These are phyloP conservation scores for Zymoseptoria passerinii DNA, from an alignment of 2,329 filamentous ascomycete genomes.

Conservation along the genomic window DNA sequence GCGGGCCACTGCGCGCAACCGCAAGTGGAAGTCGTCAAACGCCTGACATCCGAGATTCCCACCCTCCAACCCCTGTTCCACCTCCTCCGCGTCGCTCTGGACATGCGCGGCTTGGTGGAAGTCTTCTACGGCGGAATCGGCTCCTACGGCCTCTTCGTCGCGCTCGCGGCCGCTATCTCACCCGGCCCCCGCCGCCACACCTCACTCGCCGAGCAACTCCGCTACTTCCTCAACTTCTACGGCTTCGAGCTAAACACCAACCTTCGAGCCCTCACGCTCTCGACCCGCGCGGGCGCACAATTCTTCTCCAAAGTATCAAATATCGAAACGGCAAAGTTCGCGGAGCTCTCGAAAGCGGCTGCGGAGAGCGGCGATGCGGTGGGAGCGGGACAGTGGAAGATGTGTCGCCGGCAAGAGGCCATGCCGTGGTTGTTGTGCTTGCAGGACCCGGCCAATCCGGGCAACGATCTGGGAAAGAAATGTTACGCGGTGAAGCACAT, in stretches of 20 bases:
- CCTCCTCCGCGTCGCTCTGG: constrained; percentile 43
- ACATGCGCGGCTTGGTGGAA: constrained; percentile 43
- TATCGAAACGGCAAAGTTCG: too few species aligned
- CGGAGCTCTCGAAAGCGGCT: too few species aligned
- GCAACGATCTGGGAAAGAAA: constrained; percentile 49
- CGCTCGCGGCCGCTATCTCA: constrained; percentile 46
- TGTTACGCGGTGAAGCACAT: constrained; percentile 44
- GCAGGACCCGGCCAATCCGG: constrained; percentile 51
- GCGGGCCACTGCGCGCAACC: constrained; percentile 34
- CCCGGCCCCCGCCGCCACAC: constrained; percentile 6
- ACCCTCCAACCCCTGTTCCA: constrained; percentile 43
- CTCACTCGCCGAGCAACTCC: constrained; percentile 36
- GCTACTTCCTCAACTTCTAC: constrained; percentile 45
- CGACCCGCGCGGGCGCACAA: background rate
- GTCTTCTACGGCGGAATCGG: constrained; percentile 43
- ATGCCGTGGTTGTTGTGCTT: constrained; percentile 43
- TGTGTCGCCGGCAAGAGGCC: constrained; percentile 28
- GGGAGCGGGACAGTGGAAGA: constrained; percentile 30
- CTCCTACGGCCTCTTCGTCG: constrained; percentile 49
- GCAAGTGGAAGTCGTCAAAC: constrained; percentile 37
- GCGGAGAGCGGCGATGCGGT: constrained; percentile 1
- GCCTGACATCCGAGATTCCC: constrained; percentile 43
- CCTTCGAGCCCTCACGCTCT: background rate
- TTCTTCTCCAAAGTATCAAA: constrained; percentile 29
- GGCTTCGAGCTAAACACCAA: constrained; percentile 32